Evolutionary conservation across 306 rosid species (phyloP), one percentile per base, ranked within the genome.

Genomic region (Sophora flavescens): DNA sequence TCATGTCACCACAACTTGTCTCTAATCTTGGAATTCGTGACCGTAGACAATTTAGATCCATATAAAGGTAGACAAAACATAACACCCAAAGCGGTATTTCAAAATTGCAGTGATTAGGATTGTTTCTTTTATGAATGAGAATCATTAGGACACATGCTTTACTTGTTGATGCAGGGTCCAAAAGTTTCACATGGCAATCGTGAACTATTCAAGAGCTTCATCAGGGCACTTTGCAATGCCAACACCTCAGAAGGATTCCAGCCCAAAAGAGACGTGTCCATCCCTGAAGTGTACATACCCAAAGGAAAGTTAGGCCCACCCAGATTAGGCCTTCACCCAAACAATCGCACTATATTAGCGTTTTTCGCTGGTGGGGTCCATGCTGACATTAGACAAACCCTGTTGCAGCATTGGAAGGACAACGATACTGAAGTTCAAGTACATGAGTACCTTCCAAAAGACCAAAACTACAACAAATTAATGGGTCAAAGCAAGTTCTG

Each of bases 401-500:
- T 93, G 9, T 52, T 93, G 1, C 26, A 74, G 3, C 83, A 78
- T 14, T 93, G 98, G 98, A 89, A 93, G 80, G 85, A 82, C 81
- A 86, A 82, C 36, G 96, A 93, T 69, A 42, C 1, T 1, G 85
- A 87, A 56, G 60, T 93, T 54, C 89, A 81, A 57, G 98, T 93
- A 39, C 82, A 91, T 42, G 93, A 84, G 66, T 89, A 82, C 69
- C 87, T 89, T 16, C 84, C 83, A 1, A 81, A 74, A 64, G 85
- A 76, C 2, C 80, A 38, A 76, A 78, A 89, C 75, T 93, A 93
- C 7, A 83, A 86, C 10, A 50, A 79, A 67, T 28, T 83, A 66
- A 93, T 93, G 88, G 93, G 86, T 0, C 70, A n/a, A 17, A 85
- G 85, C 75, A 93, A 84, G 86, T 93, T 84, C 58, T 91, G 97